Evolutionary conservation across 169 alveolate species (phyloP).

Genomic region (Amoebophrya sp.): DNA sequence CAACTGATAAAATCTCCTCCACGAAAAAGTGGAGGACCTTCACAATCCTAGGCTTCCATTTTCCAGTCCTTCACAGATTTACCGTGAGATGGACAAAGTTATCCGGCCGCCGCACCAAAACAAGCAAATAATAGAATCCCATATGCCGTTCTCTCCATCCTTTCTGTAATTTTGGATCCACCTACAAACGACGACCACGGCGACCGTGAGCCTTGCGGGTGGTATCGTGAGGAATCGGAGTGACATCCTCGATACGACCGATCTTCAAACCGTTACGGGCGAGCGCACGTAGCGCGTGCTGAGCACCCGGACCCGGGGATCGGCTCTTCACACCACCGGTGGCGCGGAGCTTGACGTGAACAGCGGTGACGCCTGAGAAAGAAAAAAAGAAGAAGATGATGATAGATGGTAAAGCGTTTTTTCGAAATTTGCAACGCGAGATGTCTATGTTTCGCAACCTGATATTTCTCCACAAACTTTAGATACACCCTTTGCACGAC

Average conservation of each 20-base stretch:
- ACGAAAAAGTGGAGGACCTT: no score
- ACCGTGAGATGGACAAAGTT: no score
- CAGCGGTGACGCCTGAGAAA: slow-evolving; percentile 74
- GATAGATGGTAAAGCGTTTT: neutral
- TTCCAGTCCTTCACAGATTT: no score
- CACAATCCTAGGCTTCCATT: no score
- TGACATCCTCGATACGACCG: slow-evolving; percentile 99
- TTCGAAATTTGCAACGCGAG: neutral
- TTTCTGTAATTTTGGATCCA: no score
- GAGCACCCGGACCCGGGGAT: slow-evolving; percentile 99
- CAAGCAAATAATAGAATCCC: no score
- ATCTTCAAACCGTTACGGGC: slow-evolving; percentile 97
- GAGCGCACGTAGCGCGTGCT: slow-evolving; percentile 97
- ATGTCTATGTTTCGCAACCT: neutral
- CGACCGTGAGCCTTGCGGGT: slow-evolving; percentile 98
- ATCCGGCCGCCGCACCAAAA: no score
- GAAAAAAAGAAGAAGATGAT: neutral
- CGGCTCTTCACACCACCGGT: slow-evolving; percentile 93
- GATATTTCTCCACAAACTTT: no score
- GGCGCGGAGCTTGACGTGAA: slow-evolving; percentile 98
- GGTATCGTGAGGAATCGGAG: slow-evolving; percentile 98
- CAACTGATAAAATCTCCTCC: no score
- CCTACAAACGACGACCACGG: slow-evolving; percentile 97
- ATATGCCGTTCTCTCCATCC: no score
- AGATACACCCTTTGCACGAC: no score